These are phyloP conservation scores for Apostasia shenzhenica DNA, from an alignment of 106 monocot genomes.

Conservation along the genomic window DNA sequence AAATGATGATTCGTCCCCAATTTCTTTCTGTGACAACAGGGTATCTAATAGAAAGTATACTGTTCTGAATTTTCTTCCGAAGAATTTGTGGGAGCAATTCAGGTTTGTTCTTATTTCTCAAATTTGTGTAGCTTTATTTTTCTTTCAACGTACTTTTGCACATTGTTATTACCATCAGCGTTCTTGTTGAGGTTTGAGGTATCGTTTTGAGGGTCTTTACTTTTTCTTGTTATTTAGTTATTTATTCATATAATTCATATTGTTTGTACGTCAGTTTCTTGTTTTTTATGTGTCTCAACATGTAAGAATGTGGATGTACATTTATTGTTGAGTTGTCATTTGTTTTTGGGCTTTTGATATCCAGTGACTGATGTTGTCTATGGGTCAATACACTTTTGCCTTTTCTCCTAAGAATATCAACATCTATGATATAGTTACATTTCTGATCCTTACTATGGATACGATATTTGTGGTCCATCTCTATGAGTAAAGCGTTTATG, in stretches of 20 bases:
- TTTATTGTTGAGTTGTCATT: too few species aligned
- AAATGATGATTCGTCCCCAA: slow-evolving; percentile 56
- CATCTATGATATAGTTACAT: too few species aligned
- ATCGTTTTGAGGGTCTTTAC: background rate
- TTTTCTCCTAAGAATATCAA: too few species aligned
- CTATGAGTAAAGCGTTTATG: too few species aligned
- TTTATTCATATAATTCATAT: background rate
- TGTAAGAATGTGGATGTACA: too few species aligned
- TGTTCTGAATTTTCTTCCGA: slow-evolving; percentile 81
- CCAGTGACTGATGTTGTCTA: too few species aligned
- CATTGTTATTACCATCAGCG: too few species aligned
- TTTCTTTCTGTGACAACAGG: slow-evolving; percentile 62
- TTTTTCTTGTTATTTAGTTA: background rate
- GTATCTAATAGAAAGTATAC: slow-evolving; percentile 96
- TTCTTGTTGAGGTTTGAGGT: background rate
- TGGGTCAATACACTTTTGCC: too few species aligned
- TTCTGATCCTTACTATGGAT: too few species aligned
- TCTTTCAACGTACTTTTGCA: background rate
- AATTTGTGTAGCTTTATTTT: background rate
- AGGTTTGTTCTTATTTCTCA: slow-evolving; percentile 30
- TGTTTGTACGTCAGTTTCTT: slow-evolving; percentile 3
- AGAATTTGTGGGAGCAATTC: slow-evolving; percentile 98
- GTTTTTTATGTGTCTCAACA: background rate
- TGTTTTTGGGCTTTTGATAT: too few species aligned
- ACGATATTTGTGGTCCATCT: too few species aligned